Percentiles rank a stretch among this genome's conserved stretches.
phyloP scores from a whole-genome alignment of 176 grass and related monocot species.

The Aegilops tauschii region DNA sequence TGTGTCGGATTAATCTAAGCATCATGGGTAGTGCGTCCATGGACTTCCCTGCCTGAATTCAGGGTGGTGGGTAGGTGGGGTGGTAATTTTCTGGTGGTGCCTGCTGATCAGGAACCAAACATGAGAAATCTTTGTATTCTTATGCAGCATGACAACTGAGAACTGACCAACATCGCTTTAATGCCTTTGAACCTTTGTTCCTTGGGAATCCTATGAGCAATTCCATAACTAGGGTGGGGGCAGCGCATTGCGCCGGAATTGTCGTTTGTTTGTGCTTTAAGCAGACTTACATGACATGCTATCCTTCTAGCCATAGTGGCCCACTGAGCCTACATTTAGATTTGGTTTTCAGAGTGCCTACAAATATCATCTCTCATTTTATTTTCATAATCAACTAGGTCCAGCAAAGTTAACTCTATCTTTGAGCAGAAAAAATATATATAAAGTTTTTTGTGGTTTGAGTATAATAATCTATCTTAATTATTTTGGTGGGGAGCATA shows the following conservation, averaged over 20 bases:
- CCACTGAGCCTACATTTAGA: conserved; percentile 15
- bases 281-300: conserved; percentile 12
- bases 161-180: conserved; percentile 28
- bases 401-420: background rate
- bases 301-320: conserved; percentile 6
- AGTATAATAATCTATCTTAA: background rate
- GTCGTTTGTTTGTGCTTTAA: conserved; percentile 22
- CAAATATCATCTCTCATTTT: background rate
- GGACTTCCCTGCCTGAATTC: conserved; percentile 35
- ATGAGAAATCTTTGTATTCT: conserved; percentile 24
- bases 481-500: background rate
- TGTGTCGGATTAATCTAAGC: conserved; percentile 15
- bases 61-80: conserved; percentile 44
- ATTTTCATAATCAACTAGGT: background rate
- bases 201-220: conserved; percentile 41
- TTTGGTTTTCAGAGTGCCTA: background rate
- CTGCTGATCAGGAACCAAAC: conserved; percentile 44
- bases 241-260: background rate
- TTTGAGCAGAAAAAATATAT: too few relatives aligned
- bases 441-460: background rate
- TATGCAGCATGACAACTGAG: conserved; percentile 26
- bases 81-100: conserved; percentile 33
- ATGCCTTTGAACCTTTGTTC: conserved; percentile 28
- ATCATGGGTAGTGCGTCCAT: conserved; percentile 13
- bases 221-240: conserved; percentile 26